Evolutionary conservation across 179 eudicot species (phyloP), one percentile per base, ranked within the genome.

Genomic region (Gypsophila paniculata): DNA sequence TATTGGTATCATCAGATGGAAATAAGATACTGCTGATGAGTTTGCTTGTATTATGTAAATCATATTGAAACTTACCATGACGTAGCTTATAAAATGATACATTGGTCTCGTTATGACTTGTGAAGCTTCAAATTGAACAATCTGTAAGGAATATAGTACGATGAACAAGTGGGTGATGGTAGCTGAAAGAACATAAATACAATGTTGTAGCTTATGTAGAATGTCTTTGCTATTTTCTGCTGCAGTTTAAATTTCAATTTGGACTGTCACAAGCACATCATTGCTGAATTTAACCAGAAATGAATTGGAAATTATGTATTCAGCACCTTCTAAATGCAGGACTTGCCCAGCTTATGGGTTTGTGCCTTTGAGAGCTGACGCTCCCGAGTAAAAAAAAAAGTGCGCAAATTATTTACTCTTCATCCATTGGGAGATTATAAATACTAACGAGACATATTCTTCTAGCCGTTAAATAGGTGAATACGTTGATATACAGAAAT

Each of bases 401-500:
- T 46, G 44, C 17, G 15, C 52, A 46, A 14, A 25, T 9, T 60
- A 26, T 6, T 25, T 60, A 60, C 64, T 13, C 32, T 6, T n/a
- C 64, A 14, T 25, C 13, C 11, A 60, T 25, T 38, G 39, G 14
- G 18, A 34, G 12, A 15, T 39, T 25, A 18, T 52, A 25, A 44
- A 23, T 26, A 13, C 63, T 69, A 46, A 63, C 64, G 57, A 46
- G 38, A 18, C 59, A 17, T 34, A 58, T 70, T 10, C 2, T 60
- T 38, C 22, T 17, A 57, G 59, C 58, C 62, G 25, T 18, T 62
- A 46, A 59, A 15, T 26, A 26, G 26, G 39, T 49, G 54, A 42
- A 70, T 58, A 58, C 73, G 58, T 71, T 74, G 38, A 70, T 70
- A 51, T 70, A 9, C 18, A 65, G 70, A 52, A 36, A 44, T 32